Conservation (phyloP, 768 basidiomycete species). For the Hygrophoropsis aurantiaca region DNA sequence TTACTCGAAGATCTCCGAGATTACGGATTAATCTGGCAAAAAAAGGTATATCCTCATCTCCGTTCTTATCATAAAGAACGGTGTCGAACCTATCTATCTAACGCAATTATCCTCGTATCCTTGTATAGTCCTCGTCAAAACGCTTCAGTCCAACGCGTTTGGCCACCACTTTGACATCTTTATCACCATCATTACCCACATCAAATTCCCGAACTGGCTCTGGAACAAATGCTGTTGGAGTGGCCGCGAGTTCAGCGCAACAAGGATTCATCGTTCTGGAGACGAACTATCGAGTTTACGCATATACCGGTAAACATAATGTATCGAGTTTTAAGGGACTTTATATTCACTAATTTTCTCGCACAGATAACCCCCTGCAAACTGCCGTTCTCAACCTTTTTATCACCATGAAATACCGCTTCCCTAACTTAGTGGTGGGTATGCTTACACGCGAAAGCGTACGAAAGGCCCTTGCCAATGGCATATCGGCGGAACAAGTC, state of each 20-base stretch:
- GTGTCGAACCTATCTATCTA: slow-evolving; percentile 16
- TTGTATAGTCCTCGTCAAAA: slow-evolving; percentile 72
- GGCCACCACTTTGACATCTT: slow-evolving; percentile 91
- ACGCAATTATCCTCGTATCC: no score
- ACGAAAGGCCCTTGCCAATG: slow-evolving; percentile 89
- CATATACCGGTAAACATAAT: slow-evolving; percentile 79
- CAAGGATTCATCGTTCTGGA: slow-evolving; percentile 96
- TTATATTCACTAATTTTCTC: slow-evolving; percentile 21
- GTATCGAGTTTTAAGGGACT: no score
- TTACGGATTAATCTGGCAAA: slow-evolving; percentile 92
- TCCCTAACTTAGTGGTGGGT: slow-evolving; percentile 96
- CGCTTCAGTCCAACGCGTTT: slow-evolving; percentile 94
- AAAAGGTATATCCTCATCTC: slow-evolving; percentile 49
- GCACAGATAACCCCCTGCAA: slow-evolving; percentile 87
- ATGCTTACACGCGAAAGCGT: slow-evolving; percentile 94
- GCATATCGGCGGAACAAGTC: slow-evolving; percentile 96
- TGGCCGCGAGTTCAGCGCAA: slow-evolving; percentile 54
- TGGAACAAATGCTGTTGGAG: slow-evolving; percentile 18
- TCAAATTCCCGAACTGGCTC: slow-evolving; percentile 31
- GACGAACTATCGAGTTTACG: slow-evolving; percentile 97
- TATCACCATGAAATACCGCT: slow-evolving; percentile 88
- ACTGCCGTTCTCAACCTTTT: slow-evolving; percentile 96
- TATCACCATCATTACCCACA: slow-evolving; percentile 76
- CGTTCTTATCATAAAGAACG: no score
- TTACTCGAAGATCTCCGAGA: slow-evolving; percentile 92